Evolutionary conservation across 176 grass and related monocot genomes (phyloP).

Genomic region (Oryza coarctata): DNA sequence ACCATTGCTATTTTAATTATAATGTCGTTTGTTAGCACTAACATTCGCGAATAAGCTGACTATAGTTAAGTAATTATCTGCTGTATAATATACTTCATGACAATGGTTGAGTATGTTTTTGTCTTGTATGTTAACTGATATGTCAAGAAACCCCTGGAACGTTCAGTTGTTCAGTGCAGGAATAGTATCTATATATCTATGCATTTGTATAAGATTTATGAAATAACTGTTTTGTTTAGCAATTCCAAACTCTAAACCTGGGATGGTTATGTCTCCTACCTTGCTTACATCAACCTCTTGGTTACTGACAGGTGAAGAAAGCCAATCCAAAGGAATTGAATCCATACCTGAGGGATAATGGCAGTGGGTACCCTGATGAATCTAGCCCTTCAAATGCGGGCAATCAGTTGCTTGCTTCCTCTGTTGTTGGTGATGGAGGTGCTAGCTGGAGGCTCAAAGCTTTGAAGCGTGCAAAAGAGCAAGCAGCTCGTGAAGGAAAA

Average conservation of each 20-base stretch:
- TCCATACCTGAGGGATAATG: constrained; percentile 71
- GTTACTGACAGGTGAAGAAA: constrained; percentile 46
- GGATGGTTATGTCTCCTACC: neutral
- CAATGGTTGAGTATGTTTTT: neutral
- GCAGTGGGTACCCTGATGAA: constrained; percentile 77
- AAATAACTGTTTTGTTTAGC: neutral
- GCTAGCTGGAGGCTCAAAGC: constrained; percentile 98
- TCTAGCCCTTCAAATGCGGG: constrained; percentile 31
- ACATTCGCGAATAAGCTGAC: neutral
- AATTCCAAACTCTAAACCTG: neutral
- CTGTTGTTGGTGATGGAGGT: constrained; percentile 87
- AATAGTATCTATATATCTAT: neutral
- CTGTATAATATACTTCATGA: neutral
- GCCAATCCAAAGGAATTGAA: constrained; percentile 75
- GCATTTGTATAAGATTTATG: neutral
- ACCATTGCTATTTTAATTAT: neutral
- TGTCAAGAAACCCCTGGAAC: neutral
- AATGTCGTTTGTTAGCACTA: neutral
- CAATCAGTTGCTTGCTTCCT: constrained; percentile 54
- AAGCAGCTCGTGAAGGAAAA: constrained; percentile 77
- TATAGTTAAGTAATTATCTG: neutral
- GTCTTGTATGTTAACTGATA: neutral
- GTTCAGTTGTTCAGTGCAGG: neutral
- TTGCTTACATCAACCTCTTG: neutral
- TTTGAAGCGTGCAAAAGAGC: constrained; percentile 96